phyloP scores from a whole-genome alignment of 2,329 filamentous ascomycete species.

The Aspergillus sp. region DNA sequence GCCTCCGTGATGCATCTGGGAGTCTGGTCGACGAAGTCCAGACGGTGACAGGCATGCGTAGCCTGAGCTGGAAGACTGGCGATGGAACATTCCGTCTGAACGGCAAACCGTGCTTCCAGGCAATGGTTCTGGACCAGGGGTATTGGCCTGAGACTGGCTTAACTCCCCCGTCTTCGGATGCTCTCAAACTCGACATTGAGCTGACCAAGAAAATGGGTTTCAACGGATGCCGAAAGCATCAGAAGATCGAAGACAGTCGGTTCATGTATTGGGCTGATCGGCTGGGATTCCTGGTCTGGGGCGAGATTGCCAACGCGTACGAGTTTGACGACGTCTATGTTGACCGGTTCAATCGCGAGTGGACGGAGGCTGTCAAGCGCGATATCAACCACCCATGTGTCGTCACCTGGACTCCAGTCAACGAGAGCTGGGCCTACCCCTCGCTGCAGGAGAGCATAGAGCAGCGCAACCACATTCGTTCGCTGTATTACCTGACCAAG shows the following conservation, averaged over 20 bases:
- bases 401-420: slow-evolving; percentile 58
- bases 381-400: slow-evolving; percentile 59
- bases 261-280: slow-evolving; percentile 61
- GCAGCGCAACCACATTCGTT: slow-evolving; percentile 56
- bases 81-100: slow-evolving; percentile 56
- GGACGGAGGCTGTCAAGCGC: slow-evolving; percentile 52
- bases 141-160: slow-evolving; percentile 63
- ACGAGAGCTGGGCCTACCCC: slow-evolving; percentile 56
- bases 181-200: slow-evolving; percentile 56
- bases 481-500: slow-evolving; percentile 57
- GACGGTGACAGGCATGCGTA: slow-evolving; percentile 53
- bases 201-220: slow-evolving; percentile 56
- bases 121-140: slow-evolving; percentile 61
- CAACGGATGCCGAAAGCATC: slow-evolving; percentile 62
- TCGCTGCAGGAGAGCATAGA: slow-evolving; percentile 46
- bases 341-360: slow-evolving; percentile 54
- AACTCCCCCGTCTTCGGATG: slow-evolving; percentile 55
- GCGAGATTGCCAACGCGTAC: slow-evolving; percentile 62
- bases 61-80: slow-evolving; percentile 50
- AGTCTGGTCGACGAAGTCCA: slow-evolving; percentile 42
- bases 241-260: slow-evolving; percentile 55
- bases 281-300: slow-evolving; percentile 57
- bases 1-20: slow-evolving; percentile 35
- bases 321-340: slow-evolving; percentile 51
- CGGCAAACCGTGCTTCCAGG: slow-evolving; percentile 56